Evolutionary conservation across 805 yeast species (phyloP).

Genomic region (Teunomyces barrocoloradensis): DNA sequence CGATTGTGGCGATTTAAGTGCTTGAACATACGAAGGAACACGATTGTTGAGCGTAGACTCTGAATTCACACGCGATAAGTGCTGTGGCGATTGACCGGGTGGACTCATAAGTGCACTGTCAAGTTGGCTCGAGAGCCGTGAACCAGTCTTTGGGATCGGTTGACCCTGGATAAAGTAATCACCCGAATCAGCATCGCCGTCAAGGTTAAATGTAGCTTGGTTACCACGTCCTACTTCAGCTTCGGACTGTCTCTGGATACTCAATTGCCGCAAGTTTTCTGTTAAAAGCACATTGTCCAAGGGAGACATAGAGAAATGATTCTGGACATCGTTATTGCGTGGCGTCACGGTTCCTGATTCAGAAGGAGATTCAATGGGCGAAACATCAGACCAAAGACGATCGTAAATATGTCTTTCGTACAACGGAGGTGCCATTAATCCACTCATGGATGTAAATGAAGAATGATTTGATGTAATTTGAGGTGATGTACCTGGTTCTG

Average conservation of each 20-base stretch:
- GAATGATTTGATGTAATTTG: conserved; percentile 20
- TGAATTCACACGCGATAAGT: conserved; percentile 60
- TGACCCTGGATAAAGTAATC: conserved; percentile 35
- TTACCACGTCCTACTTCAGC: conserved; percentile 25
- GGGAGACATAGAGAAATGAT: conserved; percentile 35
- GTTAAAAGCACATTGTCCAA: conserved; percentile 42
- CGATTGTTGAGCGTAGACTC: conserved; percentile 44
- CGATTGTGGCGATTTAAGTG: conserved; percentile 52
- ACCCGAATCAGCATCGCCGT: conserved; percentile 20
- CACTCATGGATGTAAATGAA: conserved; percentile 33
- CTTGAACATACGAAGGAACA: conserved; percentile 85
- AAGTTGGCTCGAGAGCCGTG: conserved; percentile 1
- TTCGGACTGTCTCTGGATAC: conserved; percentile 47
- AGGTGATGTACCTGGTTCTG: background rate
- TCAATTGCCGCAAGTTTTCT: conserved; percentile 52
- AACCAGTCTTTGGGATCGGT: conserved; percentile 5
- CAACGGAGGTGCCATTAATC: conserved; percentile 77
- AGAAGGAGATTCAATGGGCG: conserved; percentile 48
- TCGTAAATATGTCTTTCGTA: conserved; percentile 83
- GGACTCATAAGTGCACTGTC: conserved; percentile 39
- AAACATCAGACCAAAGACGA: conserved; percentile 66
- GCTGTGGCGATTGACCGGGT: conserved; percentile 29
- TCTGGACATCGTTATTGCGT: conserved; percentile 17
- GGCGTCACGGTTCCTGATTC: conserved; percentile 44
- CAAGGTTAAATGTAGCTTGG: conserved; percentile 35